Conservation (phyloP, 2,329 filamentous ascomycete genomes). For the Dothiorella sarmentorum region DNA sequence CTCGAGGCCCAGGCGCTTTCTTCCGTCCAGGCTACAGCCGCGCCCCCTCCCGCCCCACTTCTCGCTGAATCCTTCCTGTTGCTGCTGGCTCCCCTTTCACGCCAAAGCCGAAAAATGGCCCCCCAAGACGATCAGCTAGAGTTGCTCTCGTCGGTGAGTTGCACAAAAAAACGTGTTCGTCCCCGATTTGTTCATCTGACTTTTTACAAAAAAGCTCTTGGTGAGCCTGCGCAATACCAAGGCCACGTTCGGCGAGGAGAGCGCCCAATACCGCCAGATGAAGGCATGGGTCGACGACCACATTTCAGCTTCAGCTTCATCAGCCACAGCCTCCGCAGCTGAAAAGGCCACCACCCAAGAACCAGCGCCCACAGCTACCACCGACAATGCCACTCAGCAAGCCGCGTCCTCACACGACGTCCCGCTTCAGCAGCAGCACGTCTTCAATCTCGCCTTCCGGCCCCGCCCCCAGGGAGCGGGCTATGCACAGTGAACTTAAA, state of each 20-base stretch:
- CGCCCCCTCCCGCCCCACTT: neutral
- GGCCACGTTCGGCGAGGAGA: conserved; percentile 31
- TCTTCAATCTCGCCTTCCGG: conserved; percentile 17
- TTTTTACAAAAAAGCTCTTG: conserved; percentile 29
- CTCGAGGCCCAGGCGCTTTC: neutral
- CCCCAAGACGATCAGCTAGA: conserved; percentile 1
- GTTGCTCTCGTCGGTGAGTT: conserved; percentile 5
- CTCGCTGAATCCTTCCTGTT: neutral
- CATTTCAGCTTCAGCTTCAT: conserved; percentile 23
- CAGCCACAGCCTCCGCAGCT: too few relatives aligned
- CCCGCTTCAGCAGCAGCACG: neutral
- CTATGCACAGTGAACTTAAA: conserved; percentile 6
- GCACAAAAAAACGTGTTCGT: neutral
- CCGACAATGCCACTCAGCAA: neutral
- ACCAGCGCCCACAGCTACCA: neutral
- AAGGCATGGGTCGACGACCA: conserved; percentile 33
- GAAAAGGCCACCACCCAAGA: too few relatives aligned
- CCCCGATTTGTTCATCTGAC: conserved; percentile 5
- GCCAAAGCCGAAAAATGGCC: conserved; percentile 12
- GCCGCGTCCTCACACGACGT: neutral
- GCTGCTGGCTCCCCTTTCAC: neutral
- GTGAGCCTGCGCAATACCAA: conserved; percentile 35
- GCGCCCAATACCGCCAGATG: conserved; percentile 31
- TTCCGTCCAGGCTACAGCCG: neutral
- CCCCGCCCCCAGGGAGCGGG: conserved; percentile 9